phyloP scores from a whole-genome alignment of 2,329 filamentous ascomycete species.

The Fusarium nisikadoi region DNA sequence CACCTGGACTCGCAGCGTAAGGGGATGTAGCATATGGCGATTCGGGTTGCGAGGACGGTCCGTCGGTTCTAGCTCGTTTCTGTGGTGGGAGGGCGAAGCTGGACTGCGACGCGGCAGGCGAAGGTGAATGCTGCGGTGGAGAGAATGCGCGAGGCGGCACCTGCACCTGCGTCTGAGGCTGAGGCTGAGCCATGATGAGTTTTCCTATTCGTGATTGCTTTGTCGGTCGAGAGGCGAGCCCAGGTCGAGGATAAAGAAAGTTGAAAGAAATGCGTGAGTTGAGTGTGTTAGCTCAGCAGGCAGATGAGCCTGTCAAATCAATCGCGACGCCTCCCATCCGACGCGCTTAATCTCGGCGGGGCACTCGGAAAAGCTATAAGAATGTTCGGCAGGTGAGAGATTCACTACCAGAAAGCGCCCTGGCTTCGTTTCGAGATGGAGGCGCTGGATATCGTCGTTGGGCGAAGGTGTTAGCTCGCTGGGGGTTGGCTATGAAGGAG shows the following conservation, averaged over 20 bases:
- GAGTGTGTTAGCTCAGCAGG: slow-evolving; percentile 53
- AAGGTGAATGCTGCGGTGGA: slow-evolving; percentile 69
- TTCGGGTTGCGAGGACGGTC: slow-evolving; percentile 72
- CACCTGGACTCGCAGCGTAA: slow-evolving; percentile 59
- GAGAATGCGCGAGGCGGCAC: slow-evolving; percentile 68
- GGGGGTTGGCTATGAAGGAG: slow-evolving; percentile 43
- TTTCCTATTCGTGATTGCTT: slow-evolving; percentile 1
- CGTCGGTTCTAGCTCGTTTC: slow-evolving; percentile 71
- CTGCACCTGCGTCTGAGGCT: slow-evolving; percentile 55
- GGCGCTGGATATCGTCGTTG: slow-evolving; percentile 41
- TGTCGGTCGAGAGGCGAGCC: slow-evolving; percentile 12
- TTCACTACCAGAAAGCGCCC: slow-evolving; percentile 16
- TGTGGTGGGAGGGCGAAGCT: slow-evolving; percentile 71
- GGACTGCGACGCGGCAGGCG: slow-evolving; percentile 66
- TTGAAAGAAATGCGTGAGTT: slow-evolving; percentile 24
- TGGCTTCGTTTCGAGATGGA: slow-evolving; percentile 36
- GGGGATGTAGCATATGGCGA: slow-evolving; percentile 69
- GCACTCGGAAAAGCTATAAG: slow-evolving; percentile 26
- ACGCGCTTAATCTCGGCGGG: slow-evolving; percentile 44
- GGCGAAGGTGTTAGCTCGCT: slow-evolving; percentile 41
- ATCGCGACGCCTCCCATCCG: slow-evolving; percentile 60
- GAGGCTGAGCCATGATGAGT: slow-evolving; percentile 67
- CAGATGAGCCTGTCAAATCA: slow-evolving; percentile 61
- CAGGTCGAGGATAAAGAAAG: slow-evolving; percentile 16
- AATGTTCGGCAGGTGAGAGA: background rate